Percentiles rank a stretch among this genome's conserved stretches.
Evolutionary conservation across 768 basidiomycete genomes (phyloP).

Genomic region (Lentinula guzmanii): DNA sequence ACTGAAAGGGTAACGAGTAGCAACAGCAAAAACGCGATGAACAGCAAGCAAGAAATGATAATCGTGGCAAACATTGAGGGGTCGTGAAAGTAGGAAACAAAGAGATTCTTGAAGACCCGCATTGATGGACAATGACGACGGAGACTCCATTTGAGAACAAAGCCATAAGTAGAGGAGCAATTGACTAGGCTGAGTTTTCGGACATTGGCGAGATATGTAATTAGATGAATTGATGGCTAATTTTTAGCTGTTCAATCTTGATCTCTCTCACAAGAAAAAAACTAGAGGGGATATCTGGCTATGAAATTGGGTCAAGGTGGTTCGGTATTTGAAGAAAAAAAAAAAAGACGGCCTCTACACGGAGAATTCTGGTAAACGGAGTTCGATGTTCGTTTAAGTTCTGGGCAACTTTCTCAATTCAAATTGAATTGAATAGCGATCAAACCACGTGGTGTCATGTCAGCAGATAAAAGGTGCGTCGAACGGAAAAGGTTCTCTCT

Average conservation of each 20-base stretch:
- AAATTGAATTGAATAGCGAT: conserved; percentile 17
- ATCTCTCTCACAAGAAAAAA: no score
- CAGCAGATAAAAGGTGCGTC: conserved; percentile 23
- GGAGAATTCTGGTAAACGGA: conserved; percentile 8
- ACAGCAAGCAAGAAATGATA: conserved; percentile 35
- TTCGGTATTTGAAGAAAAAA: background rate
- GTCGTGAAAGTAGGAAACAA: background rate
- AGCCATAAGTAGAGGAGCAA: background rate
- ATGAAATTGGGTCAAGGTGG: no score
- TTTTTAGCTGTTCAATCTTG: background rate
- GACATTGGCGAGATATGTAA: background rate
- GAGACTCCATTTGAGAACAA: background rate
- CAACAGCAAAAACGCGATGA: conserved; percentile 53
- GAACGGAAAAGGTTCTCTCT: conserved; percentile 27
- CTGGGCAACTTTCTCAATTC: background rate
- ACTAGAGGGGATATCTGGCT: no score
- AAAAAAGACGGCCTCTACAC: conserved; percentile 4
- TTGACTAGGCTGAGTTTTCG: background rate
- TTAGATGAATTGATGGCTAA: background rate
- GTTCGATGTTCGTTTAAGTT: background rate
- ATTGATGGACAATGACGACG: conserved; percentile 7
- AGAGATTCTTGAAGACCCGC: background rate
- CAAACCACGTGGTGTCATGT: conserved; percentile 33
- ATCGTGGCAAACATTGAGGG: conserved; percentile 15
- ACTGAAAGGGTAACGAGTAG: conserved; percentile 58